Evolutionary conservation across 768 basidiomycete species (phyloP).

Genomic region (Tylopilus vinaceipallidus): DNA sequence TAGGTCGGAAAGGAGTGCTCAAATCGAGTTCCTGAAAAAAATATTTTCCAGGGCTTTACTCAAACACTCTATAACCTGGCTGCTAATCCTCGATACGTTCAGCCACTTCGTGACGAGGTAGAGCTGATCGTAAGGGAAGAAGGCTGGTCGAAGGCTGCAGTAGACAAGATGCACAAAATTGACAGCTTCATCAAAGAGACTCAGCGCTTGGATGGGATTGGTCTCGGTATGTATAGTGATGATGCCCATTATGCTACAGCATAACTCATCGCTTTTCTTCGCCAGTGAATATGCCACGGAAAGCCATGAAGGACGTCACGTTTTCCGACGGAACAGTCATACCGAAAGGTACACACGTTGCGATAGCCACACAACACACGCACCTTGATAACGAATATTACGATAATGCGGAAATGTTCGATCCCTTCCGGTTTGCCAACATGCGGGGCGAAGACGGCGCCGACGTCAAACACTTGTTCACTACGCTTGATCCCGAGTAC

Average conservation of each 20-base stretch:
- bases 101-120: not conserved
- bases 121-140: not conserved
- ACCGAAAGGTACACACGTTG: not conserved
- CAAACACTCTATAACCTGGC: not conserved
- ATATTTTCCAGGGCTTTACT: not conserved
- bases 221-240: conserved; percentile 22
- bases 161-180: not conserved
- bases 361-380: not conserved
- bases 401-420: not conserved
- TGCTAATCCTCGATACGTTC: not conserved
- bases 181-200: not conserved
- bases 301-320: not conserved
- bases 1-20: too few relatives aligned
- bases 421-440: not conserved
- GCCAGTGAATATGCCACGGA: too few relatives aligned
- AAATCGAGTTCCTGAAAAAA: too few relatives aligned
- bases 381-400: not conserved
- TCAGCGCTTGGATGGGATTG: not conserved
- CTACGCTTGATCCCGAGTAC: too few relatives aligned
- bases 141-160: not conserved
- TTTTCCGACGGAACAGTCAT: not conserved
- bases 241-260: not conserved
- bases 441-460: too few relatives aligned
- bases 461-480: too few relatives aligned
- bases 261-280: too few relatives aligned